phyloP scores from a whole-genome alignment of 2,329 filamentous ascomycete genomes.

The Mollisia scopiformis region DNA sequence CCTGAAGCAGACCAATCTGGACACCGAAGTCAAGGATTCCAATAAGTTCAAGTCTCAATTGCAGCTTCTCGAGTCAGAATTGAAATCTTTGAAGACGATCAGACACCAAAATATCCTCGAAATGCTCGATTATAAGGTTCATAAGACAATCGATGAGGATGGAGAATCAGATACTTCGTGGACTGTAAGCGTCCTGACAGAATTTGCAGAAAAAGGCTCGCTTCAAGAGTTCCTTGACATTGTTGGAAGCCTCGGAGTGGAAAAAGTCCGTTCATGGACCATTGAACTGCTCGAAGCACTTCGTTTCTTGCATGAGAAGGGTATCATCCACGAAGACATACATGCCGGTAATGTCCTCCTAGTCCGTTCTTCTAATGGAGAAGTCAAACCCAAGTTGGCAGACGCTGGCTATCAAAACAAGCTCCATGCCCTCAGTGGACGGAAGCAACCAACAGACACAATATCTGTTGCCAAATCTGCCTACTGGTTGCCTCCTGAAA shows the following conservation, averaged over 20 bases:
- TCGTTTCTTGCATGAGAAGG: constrained; percentile 83
- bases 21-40: constrained; percentile 58
- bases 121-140: constrained; percentile 82
- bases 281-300: constrained; percentile 87
- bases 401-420: constrained; percentile 74
- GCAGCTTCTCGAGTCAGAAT: constrained; percentile 73
- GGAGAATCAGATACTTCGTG: constrained; percentile 51
- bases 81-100: constrained; percentile 76
- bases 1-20: constrained; percentile 71
- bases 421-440: constrained; percentile 61
- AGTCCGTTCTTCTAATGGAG: constrained; percentile 68
- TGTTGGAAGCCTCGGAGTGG: constrained; percentile 72
- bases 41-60: constrained; percentile 75
- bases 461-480: constrained; percentile 70
- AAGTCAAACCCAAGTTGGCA: constrained; percentile 73
- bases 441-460: constrained; percentile 55
- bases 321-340: constrained; percentile 81
- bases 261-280: constrained; percentile 86
- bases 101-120: constrained; percentile 78
- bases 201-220: constrained; percentile 80
- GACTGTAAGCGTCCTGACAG: constrained; percentile 75
- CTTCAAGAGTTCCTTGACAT: constrained; percentile 81
- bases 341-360: constrained; percentile 81
- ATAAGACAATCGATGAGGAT: constrained; percentile 62
- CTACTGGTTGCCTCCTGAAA: constrained; percentile 83